Conservation (phyloP, 495 filamentous ascomycete species). For the Penicillium simplicissimum region DNA sequence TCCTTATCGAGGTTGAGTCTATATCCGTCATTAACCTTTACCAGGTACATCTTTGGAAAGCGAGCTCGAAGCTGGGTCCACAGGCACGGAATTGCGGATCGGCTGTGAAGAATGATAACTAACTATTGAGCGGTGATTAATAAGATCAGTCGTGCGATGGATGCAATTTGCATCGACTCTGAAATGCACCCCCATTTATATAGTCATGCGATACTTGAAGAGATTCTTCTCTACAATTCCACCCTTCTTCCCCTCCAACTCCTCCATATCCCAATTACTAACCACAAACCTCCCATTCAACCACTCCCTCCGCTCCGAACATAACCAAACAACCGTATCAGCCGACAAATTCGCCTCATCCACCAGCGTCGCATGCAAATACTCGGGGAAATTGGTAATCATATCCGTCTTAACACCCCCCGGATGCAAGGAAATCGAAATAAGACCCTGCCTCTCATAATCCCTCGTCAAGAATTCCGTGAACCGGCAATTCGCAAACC, state of each 20-base stretch:
- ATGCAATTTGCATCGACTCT: background rate
- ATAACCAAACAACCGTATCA: constrained; percentile 52
- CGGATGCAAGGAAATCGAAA: constrained; percentile 53
- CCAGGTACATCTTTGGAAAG: constrained; percentile 37
- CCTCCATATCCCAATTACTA: constrained; percentile 47
- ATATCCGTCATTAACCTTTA: background rate
- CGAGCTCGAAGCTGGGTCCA: constrained; percentile 32
- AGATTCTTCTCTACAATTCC: constrained; percentile 36
- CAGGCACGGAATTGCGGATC: constrained; percentile 26
- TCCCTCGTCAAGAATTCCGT: constrained; percentile 42
- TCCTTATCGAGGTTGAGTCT: background rate
- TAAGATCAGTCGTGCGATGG: background rate
- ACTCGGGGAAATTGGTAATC: constrained; percentile 24
- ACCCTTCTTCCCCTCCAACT: constrained; percentile 44
- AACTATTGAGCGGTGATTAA: background rate
- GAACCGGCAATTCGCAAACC: constrained; percentile 50
- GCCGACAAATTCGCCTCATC: constrained; percentile 48
- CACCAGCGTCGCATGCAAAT: constrained; percentile 30
- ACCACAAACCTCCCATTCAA: constrained; percentile 50
- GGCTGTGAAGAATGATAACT: constrained; percentile 14
- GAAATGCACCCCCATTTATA: background rate
- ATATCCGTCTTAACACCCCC: constrained; percentile 52
- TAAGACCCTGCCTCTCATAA: constrained; percentile 47
- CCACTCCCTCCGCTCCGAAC: constrained; percentile 49
- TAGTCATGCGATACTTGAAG: constrained; percentile 17